These are phyloP conservation scores for Endoconidiophora polonica DNA, from an alignment of 2,329 filamentous ascomycete species.

Conservation along the genomic window DNA sequence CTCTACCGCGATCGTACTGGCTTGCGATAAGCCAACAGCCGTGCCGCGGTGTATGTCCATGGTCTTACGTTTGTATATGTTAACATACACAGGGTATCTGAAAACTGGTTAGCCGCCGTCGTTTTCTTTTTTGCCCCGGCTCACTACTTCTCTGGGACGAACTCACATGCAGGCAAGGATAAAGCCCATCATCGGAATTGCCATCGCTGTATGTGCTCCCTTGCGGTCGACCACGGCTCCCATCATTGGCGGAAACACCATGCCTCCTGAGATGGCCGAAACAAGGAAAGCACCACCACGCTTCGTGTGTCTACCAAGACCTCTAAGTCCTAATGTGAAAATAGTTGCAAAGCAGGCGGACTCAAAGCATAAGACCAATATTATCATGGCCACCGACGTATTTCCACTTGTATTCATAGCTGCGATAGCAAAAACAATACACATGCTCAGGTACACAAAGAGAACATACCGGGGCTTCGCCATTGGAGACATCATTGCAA, in stretches of 20 bases:
- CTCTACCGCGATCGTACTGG: conserved; percentile 5
- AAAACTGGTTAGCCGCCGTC: conserved; percentile 1
- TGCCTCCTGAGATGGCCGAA: conserved; percentile 37
- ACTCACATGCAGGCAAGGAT: conserved; percentile 12
- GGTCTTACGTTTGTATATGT: conserved; percentile 10
- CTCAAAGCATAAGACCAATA: conserved; percentile 38
- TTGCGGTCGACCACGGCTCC: conserved; percentile 45
- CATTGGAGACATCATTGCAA: conserved; percentile 32
- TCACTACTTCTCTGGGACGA: background rate
- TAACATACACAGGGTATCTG: conserved; percentile 13
- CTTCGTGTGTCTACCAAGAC: conserved; percentile 52
- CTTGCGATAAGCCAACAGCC: conserved; percentile 4
- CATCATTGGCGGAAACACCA: conserved; percentile 44
- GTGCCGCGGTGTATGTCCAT: conserved; percentile 11
- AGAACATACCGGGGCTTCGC: conserved; percentile 40
- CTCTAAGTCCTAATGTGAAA: conserved; percentile 39
- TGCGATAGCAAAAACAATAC: conserved; percentile 37
- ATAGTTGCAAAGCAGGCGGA: conserved; percentile 43
- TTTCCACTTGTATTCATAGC: conserved; percentile 34
- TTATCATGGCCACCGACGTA: conserved; percentile 37
- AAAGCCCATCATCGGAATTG: conserved; percentile 12
- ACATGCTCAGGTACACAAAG: conserved; percentile 31
- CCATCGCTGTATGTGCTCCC: conserved; percentile 11
- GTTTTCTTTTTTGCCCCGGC: background rate
- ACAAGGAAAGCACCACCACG: conserved; percentile 46